Conservation (phyloP, 1,139 yeast species). For the Blastobotrys capitulatus region DNA sequence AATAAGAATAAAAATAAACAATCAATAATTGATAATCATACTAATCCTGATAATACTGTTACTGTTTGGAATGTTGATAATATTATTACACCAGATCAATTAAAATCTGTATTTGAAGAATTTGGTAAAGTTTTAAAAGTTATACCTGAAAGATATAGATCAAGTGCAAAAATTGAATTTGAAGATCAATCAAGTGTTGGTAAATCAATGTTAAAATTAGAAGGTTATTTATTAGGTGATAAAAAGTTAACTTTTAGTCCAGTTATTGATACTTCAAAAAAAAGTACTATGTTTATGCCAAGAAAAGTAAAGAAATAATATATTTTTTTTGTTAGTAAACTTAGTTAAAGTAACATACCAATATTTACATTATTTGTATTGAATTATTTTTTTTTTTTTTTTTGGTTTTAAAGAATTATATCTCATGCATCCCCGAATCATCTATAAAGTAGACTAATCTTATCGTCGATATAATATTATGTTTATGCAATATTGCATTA, state of each 20-base stretch:
- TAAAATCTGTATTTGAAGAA: slow-evolving; percentile 32
- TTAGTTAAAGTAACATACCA: background rate
- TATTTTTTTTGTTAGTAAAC: background rate
- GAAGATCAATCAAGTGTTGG: slow-evolving; percentile 45
- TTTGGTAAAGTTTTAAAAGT: slow-evolving; percentile 42
- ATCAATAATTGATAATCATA: too few relatives aligned
- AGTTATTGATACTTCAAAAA: background rate
- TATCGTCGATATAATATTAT: too few relatives aligned
- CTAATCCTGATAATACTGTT: slow-evolving; percentile 16
- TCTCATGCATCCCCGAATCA: too few relatives aligned
- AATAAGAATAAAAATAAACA: background rate
- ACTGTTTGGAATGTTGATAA: slow-evolving; percentile 26
- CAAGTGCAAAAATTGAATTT: slow-evolving; percentile 53
- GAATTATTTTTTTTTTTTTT: too few relatives aligned
- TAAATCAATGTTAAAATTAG: slow-evolving; percentile 47
- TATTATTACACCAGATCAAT: slow-evolving; percentile 24
- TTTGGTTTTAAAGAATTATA: too few relatives aligned
- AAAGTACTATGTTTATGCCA: slow-evolving; percentile 21
- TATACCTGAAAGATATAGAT: slow-evolving; percentile 43
- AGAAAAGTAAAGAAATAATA: background rate
- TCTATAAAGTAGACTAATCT: too few relatives aligned
- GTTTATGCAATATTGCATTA: too few relatives aligned
- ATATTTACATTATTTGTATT: background rate
- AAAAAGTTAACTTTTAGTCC: slow-evolving; percentile 7
- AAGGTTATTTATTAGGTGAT: slow-evolving; percentile 35